Conservation (phyloP, 1,284 basidiomycete species). For the Sporisorium exsertum region DNA sequence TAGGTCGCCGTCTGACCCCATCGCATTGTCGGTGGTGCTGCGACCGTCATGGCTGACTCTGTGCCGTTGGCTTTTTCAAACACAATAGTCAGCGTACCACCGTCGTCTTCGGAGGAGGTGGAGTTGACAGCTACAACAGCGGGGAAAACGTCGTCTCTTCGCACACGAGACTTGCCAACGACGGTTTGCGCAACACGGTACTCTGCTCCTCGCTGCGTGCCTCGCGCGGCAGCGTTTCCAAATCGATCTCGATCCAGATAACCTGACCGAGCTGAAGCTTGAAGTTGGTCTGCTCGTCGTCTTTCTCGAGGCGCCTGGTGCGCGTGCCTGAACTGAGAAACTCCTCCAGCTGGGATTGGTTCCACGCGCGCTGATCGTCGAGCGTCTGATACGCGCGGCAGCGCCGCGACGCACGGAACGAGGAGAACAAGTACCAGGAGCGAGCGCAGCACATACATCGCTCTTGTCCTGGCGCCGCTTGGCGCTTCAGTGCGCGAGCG, state of each 20-base stretch:
- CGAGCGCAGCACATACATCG: constrained; percentile 34
- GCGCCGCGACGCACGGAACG: constrained; percentile 35
- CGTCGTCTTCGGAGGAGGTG: not conserved
- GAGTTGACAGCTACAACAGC: constrained; percentile 31
- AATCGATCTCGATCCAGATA: constrained; percentile 39
- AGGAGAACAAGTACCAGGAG: constrained; percentile 35
- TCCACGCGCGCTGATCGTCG: constrained; percentile 31
- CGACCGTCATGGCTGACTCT: constrained; percentile 17
- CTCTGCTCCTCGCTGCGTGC: constrained; percentile 4
- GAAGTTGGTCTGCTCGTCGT: constrained; percentile 8
- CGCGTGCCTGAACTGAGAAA: constrained; percentile 19
- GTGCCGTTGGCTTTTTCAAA: constrained; percentile 23
- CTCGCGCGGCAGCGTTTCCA: not conserved
- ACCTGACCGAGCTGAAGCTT: constrained; percentile 20
- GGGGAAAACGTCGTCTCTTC: constrained; percentile 37
- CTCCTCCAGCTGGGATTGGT: constrained; percentile 13
- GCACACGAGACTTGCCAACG: constrained; percentile 10
- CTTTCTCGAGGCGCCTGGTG: not conserved
- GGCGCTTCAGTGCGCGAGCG: constrained; percentile 1
- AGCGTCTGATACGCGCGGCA: constrained; percentile 24
- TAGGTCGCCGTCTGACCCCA: constrained; percentile 48
- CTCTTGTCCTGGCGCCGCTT: not conserved
- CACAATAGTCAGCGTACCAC: constrained; percentile 31
- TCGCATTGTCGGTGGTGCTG: constrained; percentile 16
- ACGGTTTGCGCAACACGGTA: constrained; percentile 10